Percentiles rank a stretch among this genome's conserved stretches.
Evolutionary conservation across 225 moss, liverwort and hornwort species (phyloP).

Genomic region (Lunularia cruciata): DNA sequence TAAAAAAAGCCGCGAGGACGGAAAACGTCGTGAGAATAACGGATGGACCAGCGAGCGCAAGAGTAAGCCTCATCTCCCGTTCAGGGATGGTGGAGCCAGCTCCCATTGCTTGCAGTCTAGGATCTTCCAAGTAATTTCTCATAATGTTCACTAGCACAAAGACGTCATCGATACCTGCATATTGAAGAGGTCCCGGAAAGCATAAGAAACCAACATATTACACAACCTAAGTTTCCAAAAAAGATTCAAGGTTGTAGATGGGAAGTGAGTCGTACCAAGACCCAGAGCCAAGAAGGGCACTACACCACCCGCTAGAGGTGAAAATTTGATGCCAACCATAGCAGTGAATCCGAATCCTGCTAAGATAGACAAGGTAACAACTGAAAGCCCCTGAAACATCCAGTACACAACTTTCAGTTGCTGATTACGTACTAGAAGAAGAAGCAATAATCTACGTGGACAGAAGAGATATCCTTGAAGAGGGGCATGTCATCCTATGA

Average conservation of each 20-base stretch:
- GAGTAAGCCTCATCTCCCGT: constrained; percentile 80
- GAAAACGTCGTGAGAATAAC: constrained; percentile 93
- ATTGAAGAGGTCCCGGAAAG: background rate
- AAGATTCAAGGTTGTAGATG: too few species aligned
- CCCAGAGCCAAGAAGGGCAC: constrained; percentile 95
- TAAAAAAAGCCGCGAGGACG: constrained; percentile 90
- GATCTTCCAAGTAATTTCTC: constrained; percentile 82
- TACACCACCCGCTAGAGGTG: constrained; percentile 87
- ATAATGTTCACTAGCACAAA: constrained; percentile 82
- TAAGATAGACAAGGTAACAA: constrained; percentile 70
- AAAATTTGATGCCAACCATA: constrained; percentile 71
- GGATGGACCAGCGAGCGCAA: constrained; percentile 91
- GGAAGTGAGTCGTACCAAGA: constrained; percentile 55
- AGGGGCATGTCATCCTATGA: too few species aligned
- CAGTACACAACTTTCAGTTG: too few species aligned
- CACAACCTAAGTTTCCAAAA: too few species aligned
- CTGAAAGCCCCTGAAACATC: constrained; percentile 74
- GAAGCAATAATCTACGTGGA: too few species aligned
- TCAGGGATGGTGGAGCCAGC: constrained; percentile 68
- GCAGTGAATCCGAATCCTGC: constrained; percentile 85
- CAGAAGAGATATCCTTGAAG: too few species aligned
- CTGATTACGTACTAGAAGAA: too few species aligned
- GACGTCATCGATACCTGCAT: constrained; percentile 83
- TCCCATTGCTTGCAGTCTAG: constrained; percentile 60
- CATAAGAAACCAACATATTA: background rate